Base-by-base conservation (phyloP, 75 land plant genomes). In the Cryptomeria japonica region DNA sequence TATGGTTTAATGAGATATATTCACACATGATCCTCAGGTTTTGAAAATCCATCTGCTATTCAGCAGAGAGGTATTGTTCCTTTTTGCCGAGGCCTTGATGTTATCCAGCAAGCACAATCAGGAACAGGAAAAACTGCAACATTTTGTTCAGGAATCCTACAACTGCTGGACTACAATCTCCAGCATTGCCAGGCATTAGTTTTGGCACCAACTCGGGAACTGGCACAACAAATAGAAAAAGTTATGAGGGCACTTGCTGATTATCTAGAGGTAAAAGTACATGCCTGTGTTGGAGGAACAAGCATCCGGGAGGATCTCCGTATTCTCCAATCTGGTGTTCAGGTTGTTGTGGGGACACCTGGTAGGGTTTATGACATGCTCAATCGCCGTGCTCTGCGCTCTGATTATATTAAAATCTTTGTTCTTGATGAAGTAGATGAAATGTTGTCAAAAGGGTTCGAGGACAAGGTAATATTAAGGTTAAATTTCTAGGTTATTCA, bases 171-270 rank as follows among this genome's bases (percentile, higher is more conserved):
- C 84, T 94, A 94, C 87, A 76, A 86, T 41, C 70, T 92, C 12
- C 84, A 90, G 18, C 91, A 95, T 28, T 95, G 96, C 85, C 96
- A 95, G 68, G 96, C 94, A 1, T 84, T 94, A 83, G 95, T 94
- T 80, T 87, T 94, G 56, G 95, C 95, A 10, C 95, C 95, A 6
- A 93, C 95, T 70, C 80, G 96, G 15, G 96, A 94, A 85, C 92
- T 94, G 38, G 96, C 93, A 14, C 95, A 94, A 76, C 96, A 94
- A 86, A 94, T 93, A 68, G 96, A 95, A 87, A 95, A 94, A 90
- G 96, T 95, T 28, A 95, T 95, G 96, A 88, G 96, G 32, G 96
- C 96, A 55, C 91, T 95, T 61, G 96, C 95, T 76, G 96, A 95
- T 85, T 95, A 95, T 73, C 88, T 95, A 44, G 93, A 94, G 75